Evolutionary conservation across 768 basidiomycete genomes (phyloP).

Genomic region (Naganishia friedmannii): DNA sequence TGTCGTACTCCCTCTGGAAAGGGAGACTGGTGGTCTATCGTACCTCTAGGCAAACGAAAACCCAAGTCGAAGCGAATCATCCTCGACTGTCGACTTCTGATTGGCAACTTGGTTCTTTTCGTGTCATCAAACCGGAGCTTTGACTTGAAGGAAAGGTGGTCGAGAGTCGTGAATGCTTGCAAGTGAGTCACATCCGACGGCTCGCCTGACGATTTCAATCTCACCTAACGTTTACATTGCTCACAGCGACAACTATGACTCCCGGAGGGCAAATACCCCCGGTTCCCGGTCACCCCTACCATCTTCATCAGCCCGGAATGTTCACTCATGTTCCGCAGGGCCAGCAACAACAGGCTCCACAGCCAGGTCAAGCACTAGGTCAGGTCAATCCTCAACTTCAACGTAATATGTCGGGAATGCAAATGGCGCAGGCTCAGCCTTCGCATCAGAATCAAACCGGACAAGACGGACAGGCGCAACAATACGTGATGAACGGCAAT

Average conservation of each 20-base stretch:
- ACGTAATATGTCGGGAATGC: not conserved
- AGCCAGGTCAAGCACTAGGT: not conserved
- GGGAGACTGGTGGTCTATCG: not conserved
- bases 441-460: not conserved
- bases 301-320: constrained; percentile 12
- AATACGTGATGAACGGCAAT: not conserved
- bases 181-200: not conserved
- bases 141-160: not conserved
- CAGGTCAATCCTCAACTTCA: not conserved
- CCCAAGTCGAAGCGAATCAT: not conserved
- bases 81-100: not conserved
- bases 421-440: not conserved
- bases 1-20: not conserved
- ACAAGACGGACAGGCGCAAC: constrained; percentile 1
- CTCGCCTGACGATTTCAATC: too few relatives aligned
- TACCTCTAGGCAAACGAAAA: not conserved
- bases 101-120: not conserved
- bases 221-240: not conserved
- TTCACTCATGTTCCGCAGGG: not conserved
- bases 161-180: constrained; percentile 16
- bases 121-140: not conserved
- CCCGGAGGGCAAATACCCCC: constrained; percentile 2
- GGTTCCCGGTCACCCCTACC: constrained; percentile 1
- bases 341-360: constrained; percentile 2
- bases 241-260: not conserved